Evolutionary conservation across 306 rosid species (phyloP).

Genomic region (Rosa rugosa): DNA sequence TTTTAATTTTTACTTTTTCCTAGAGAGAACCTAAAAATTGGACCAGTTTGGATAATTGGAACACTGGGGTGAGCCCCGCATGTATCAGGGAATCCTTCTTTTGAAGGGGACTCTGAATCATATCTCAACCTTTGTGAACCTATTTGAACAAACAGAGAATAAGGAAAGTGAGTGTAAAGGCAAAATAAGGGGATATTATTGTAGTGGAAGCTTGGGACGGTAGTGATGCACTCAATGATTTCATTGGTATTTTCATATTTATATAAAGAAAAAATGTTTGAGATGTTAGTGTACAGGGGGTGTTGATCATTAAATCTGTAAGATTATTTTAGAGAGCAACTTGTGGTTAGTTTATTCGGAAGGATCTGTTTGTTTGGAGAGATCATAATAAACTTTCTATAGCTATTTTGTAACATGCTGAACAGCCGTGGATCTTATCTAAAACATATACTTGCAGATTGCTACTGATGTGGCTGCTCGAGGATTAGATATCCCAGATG

Average conservation of each 20-base stretch:
- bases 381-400: background rate
- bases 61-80: background rate
- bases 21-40: background rate
- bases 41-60: background rate
- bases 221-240: background rate
- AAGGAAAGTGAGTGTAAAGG: too few relatives aligned
- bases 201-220: background rate
- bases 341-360: background rate
- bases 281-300: background rate
- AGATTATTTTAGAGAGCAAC: background rate
- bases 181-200: background rate
- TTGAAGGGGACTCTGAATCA: background rate
- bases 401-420: background rate
- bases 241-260: background rate
- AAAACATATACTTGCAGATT: conserved; percentile 47
- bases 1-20: background rate
- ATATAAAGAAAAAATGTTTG: background rate
- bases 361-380: background rate
- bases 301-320: too few relatives aligned
- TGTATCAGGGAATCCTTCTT: background rate
- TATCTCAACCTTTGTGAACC: background rate
- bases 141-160: background rate
- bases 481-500: conserved; percentile 96
- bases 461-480: conserved; percentile 99
- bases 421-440: background rate